Evolutionary conservation across 768 basidiomycete genomes (phyloP).

Genomic region (Tylopilus balloui): DNA sequence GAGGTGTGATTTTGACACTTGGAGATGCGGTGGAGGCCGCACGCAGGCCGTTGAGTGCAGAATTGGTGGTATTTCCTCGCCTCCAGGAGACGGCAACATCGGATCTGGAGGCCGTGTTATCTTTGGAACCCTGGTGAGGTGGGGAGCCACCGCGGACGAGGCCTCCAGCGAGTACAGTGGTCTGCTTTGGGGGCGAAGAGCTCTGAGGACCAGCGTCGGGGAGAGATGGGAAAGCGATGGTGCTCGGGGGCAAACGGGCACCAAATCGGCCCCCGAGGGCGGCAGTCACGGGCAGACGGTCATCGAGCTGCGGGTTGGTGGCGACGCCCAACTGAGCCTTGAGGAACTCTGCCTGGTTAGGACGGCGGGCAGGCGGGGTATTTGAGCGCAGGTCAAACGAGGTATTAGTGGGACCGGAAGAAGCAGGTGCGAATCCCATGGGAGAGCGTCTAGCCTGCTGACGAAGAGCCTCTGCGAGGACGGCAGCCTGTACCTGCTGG

Average conservation of each 20-base stretch:
- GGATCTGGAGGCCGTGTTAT: conserved; percentile 64
- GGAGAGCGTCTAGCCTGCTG: conserved; percentile 42
- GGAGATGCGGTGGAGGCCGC: conserved; percentile 51
- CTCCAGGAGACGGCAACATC: conserved; percentile 80
- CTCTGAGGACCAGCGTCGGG: conserved; percentile 41
- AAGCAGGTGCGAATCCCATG: conserved; percentile 46
- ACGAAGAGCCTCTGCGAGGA: conserved; percentile 54
- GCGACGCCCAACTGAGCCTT: conserved; percentile 53
- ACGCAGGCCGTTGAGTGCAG: conserved; percentile 63
- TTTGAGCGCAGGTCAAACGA: conserved; percentile 63
- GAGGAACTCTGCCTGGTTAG: conserved; percentile 63
- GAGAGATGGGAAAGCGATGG: conserved; percentile 36
- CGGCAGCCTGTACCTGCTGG: conserved; percentile 64
- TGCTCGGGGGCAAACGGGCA: conserved; percentile 45
- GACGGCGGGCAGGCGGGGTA: conserved; percentile 59
- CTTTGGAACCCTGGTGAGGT: conserved; percentile 35
- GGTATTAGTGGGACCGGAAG: conserved; percentile 64
- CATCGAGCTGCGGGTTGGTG: conserved; percentile 35
- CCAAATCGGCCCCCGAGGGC: conserved; percentile 74
- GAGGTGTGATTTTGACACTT: conserved; percentile 69
- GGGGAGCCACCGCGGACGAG: conserved; percentile 57
- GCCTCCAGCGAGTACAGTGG: conserved; percentile 69
- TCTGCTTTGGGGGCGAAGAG: conserved; percentile 47
- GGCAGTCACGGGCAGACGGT: conserved; percentile 78
- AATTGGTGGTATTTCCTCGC: conserved; percentile 65